Conservation (phyloP, 108 stramenopile genomes). For the Pseudonitzschia multiseries region DNA sequence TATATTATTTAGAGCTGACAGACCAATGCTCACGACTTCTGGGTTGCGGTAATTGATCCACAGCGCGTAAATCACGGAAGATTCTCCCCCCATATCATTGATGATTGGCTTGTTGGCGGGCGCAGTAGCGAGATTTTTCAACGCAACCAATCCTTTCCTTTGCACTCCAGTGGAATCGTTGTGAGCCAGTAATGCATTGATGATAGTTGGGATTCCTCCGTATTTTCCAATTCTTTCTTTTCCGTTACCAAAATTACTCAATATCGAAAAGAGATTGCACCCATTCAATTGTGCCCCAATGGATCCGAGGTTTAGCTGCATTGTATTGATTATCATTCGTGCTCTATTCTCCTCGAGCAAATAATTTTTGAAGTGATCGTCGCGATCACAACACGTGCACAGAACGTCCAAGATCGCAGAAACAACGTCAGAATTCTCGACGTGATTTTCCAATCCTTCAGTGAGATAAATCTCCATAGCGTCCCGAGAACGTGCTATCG, state of each 20-base stretch:
- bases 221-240: constrained; percentile 27
- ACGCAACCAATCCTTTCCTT: constrained; percentile 25
- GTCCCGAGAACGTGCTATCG: constrained; percentile 5
- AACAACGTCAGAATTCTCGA: constrained; percentile 23
- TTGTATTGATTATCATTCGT: constrained; percentile 17
- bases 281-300: constrained; percentile 20
- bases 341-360: constrained; percentile 14
- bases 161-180: constrained; percentile 30
- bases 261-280: constrained; percentile 19
- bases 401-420: constrained; percentile 21
- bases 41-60: constrained; percentile 28
- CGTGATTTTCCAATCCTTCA: constrained; percentile 17
- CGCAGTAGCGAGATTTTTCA: constrained; percentile 32
- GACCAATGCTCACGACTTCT: constrained; percentile 24
- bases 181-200: constrained; percentile 35
- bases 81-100: constrained; percentile 9
- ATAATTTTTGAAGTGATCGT: constrained; percentile 23
- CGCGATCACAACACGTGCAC: constrained; percentile 15
- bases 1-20: constrained; percentile 39
- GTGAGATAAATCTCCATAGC: constrained; percentile 6
- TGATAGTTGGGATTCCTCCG: constrained; percentile 26
- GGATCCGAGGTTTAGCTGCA: constrained; percentile 17
- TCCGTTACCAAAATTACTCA: constrained; percentile 25
- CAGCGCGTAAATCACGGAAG: constrained; percentile 21
- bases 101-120: constrained; percentile 19